phyloP scores from a whole-genome alignment of 2,329 filamentous ascomycete genomes.

The Chlorencoelia australis region DNA sequence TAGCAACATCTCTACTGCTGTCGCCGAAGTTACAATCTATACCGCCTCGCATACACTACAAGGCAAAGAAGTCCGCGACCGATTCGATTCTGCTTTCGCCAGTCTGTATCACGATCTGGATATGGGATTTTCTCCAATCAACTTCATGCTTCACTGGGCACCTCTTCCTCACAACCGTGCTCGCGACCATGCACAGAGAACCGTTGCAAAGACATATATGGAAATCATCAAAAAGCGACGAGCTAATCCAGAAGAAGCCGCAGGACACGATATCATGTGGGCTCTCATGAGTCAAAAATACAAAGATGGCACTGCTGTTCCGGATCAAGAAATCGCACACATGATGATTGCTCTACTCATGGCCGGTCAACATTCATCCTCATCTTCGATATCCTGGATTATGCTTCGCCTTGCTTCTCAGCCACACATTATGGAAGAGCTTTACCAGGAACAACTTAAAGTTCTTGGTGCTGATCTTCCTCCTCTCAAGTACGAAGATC shows the following conservation, averaged over 20 bases:
- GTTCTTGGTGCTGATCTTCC: conserved; percentile 67
- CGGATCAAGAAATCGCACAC: conserved; percentile 76
- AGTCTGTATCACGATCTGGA: conserved; percentile 81
- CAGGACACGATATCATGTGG: conserved; percentile 71
- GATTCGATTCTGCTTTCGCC: conserved; percentile 72
- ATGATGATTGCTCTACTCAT: conserved; percentile 93
- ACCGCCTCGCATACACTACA: conserved; percentile 80
- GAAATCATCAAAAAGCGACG: conserved; percentile 66
- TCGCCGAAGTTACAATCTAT: conserved; percentile 84
- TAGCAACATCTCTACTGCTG: conserved; percentile 61
- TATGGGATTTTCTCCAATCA: conserved; percentile 81
- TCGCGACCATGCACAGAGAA: conserved; percentile 69
- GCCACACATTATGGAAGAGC: conserved; percentile 68
- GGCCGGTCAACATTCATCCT: conserved; percentile 85
- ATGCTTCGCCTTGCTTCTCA: conserved; percentile 69
- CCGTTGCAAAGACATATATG: conserved; percentile 73
- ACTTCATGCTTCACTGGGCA: conserved; percentile 83
- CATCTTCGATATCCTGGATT: conserved; percentile 77
- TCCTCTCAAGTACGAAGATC: conserved; percentile 64
- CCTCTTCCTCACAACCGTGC: conserved; percentile 81
- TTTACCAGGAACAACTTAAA: conserved; percentile 71
- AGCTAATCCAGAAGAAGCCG: conserved; percentile 39
- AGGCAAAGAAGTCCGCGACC: conserved; percentile 70
- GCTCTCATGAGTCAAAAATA: conserved; percentile 79
- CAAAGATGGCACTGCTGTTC: conserved; percentile 71